phyloP scores from a whole-genome alignment of 2,329 filamentous ascomycete genomes.

The Onygenales sp. region DNA sequence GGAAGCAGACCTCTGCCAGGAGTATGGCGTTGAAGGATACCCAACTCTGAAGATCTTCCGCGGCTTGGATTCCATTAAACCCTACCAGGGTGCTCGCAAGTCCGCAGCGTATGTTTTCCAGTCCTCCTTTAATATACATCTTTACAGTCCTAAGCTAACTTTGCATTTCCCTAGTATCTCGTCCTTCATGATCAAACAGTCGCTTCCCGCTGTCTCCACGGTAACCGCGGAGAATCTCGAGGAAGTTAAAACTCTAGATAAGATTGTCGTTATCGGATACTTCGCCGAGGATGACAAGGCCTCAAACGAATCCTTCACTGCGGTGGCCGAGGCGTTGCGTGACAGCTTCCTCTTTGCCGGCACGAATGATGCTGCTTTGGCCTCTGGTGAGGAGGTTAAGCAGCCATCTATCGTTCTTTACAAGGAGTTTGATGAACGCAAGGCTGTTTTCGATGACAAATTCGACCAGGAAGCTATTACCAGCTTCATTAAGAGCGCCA shows the following conservation, averaged over 20 bases:
- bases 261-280: conserved; percentile 89
- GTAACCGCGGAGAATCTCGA: conserved; percentile 74
- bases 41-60: conserved; percentile 99
- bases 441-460: conserved; percentile 70
- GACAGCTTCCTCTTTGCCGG: conserved; percentile 91
- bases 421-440: conserved; percentile 97
- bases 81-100: conserved; percentile 86
- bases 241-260: conserved; percentile 96
- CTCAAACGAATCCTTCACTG: conserved; percentile 73
- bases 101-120: conserved; percentile 51
- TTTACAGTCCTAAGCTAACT: conserved; percentile 15
- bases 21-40: conserved; percentile 90
- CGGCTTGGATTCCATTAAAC: conserved; percentile 66
- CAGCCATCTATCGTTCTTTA: conserved; percentile 84
- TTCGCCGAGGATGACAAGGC: conserved; percentile 70
- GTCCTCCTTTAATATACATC: neutral
- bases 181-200: conserved; percentile 97
- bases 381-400: conserved; percentile 82
- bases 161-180: conserved; percentile 40
- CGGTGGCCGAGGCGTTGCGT: conserved; percentile 64
- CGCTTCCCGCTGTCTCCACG: conserved; percentile 78
- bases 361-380: conserved; percentile 70
- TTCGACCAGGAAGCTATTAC: conserved; percentile 74
- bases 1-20: conserved; percentile 82
- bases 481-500: conserved; percentile 71